Evolutionary conservation across 2,329 filamentous ascomycete species (phyloP).

Genomic region (Exophiala sp.): DNA sequence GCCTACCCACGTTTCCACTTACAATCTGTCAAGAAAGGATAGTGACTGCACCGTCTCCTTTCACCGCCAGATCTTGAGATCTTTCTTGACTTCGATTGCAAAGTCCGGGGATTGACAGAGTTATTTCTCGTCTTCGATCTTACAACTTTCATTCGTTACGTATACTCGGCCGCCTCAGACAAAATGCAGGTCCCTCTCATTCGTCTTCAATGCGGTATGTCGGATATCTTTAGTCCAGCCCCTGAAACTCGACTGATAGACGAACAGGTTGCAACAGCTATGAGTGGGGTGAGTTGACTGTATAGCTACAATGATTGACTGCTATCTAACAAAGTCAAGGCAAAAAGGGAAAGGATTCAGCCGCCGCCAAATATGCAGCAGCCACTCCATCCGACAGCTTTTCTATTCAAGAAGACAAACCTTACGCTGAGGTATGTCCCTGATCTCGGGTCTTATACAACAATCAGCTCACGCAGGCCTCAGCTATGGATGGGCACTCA

Average conservation of each 20-base stretch:
- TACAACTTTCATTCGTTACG: too few species aligned
- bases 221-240: neutral
- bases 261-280: conserved; percentile 86
- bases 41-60: conserved; percentile 4
- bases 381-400: conserved; percentile 75
- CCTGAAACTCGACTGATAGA: conserved; percentile 23
- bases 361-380: conserved; percentile 83
- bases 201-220: conserved; percentile 63
- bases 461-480: neutral
- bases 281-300: conserved; percentile 70
- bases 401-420: conserved; percentile 76
- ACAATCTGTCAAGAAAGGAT: conserved; percentile 4
- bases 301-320: neutral
- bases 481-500: conserved; percentile 99
- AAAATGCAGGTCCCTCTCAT: conserved; percentile 75
- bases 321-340: conserved; percentile 35
- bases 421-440: conserved; percentile 78
- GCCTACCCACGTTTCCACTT: conserved; percentile 11
- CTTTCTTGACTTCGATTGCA: neutral
- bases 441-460: neutral
- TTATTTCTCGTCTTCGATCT: too few species aligned
- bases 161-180: neutral
- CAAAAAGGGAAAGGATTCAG: conserved; percentile 82
- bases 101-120: too few species aligned
- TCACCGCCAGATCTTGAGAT: conserved; percentile 15